These are phyloP conservation scores for Phytophthora brassicae DNA, from an alignment of 352 stramenopile genomes.

Conservation along the genomic window DNA sequence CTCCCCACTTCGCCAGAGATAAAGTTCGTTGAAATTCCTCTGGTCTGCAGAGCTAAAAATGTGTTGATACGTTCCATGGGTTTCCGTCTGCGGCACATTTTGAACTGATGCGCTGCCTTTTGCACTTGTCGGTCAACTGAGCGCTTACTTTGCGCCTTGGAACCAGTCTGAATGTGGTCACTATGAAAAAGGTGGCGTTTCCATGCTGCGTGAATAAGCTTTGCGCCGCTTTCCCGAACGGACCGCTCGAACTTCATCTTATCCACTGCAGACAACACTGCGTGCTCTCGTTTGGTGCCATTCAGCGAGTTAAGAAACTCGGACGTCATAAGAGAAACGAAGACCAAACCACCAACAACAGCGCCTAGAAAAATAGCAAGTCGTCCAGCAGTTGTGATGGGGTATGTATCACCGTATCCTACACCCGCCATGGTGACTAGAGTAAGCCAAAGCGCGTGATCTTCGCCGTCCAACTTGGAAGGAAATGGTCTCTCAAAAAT, in stretches of 20 bases:
- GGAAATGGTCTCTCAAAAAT: constrained; percentile 66
- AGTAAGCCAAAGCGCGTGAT: constrained; percentile 62
- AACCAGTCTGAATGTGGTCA: not conserved
- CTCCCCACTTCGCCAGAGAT: constrained; percentile 5
- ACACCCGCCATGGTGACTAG: constrained; percentile 67
- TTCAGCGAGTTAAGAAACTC: constrained; percentile 66
- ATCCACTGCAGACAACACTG: constrained; percentile 48
- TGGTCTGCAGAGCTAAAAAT: constrained; percentile 16
- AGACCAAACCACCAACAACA: constrained; percentile 49
- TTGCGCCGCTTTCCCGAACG: constrained; percentile 27
- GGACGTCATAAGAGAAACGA: constrained; percentile 65
- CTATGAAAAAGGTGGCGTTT: constrained; percentile 7
- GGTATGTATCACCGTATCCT: constrained; percentile 62
- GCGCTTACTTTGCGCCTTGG: not conserved
- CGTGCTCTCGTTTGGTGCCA: constrained; percentile 56
- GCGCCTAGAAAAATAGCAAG: constrained; percentile 50
- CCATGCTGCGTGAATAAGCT: constrained; percentile 49
- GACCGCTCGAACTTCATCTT: constrained; percentile 40
- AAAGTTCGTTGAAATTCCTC: not conserved
- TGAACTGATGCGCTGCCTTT: constrained; percentile 33
- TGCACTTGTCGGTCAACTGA: constrained; percentile 9
- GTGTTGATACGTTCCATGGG: constrained; percentile 26
- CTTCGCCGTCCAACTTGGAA: constrained; percentile 54
- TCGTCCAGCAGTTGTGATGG: constrained; percentile 48
- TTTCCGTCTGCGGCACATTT: constrained; percentile 29